Evolutionary conservation across 2,329 filamentous ascomycete species (phyloP).

Genomic region (Cordyceps fumosorosea): DNA sequence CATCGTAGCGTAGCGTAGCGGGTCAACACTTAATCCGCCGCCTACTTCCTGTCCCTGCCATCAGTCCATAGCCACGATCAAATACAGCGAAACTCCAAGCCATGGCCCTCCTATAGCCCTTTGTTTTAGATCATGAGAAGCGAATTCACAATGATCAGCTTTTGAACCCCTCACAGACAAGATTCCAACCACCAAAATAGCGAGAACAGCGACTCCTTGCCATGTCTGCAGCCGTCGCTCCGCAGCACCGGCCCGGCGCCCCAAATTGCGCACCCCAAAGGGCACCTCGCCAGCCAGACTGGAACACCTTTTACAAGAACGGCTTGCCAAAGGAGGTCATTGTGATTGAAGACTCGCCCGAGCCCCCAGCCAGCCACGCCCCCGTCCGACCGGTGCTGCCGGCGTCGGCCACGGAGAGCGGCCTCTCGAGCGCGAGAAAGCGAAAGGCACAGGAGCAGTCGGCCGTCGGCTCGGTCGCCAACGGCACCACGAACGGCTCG

Average conservation of each 20-base stretch:
- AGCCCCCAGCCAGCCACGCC: conserved; percentile 27
- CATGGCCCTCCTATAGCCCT: conserved; percentile 3
- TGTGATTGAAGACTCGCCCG: conserved; percentile 63
- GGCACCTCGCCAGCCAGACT: conserved; percentile 51
- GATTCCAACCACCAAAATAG: background rate
- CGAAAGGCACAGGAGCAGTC: conserved; percentile 1
- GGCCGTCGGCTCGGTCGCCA: background rate
- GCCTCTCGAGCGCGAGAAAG: conserved; percentile 4
- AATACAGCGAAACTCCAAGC: conserved; percentile 2
- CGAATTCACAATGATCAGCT: conserved; percentile 6
- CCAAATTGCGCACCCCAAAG: conserved; percentile 4
- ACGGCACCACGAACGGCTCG: background rate
- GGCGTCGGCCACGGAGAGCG: background rate
- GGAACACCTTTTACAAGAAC: conserved; percentile 69
- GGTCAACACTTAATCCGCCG: conserved; percentile 13
- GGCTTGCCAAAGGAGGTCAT: conserved; percentile 71
- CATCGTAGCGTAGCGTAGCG: background rate
- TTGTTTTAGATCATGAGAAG: background rate
- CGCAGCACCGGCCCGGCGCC: conserved; percentile 7
- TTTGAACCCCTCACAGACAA: background rate
- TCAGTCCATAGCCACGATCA: background rate
- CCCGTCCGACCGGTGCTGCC: background rate
- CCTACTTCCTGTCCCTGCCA: background rate
- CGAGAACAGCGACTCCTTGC: background rate
- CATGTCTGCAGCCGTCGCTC: conserved; percentile 13